Percentiles rank a stretch among this genome's conserved stretches.
phyloP scores from a whole-genome alignment of 257 asterid species.

The Nicotiana paniculata region DNA sequence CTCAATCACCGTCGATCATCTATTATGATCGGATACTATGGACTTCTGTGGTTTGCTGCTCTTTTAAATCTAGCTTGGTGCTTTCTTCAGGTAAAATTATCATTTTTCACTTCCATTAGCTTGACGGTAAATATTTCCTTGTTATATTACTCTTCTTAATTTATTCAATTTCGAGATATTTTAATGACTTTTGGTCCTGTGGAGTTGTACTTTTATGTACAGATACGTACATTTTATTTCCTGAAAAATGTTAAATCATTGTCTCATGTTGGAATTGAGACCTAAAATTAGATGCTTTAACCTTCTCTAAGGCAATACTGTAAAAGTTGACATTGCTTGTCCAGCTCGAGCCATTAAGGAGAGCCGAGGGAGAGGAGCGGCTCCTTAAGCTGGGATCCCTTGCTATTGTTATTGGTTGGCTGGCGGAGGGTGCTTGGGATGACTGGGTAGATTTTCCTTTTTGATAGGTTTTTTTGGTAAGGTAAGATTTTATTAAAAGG shows the following conservation, averaged over 20 bases:
- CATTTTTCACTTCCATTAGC: not conserved
- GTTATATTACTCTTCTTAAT: not conserved
- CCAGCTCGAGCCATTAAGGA: not conserved
- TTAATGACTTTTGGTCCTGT: not conserved
- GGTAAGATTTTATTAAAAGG: not conserved
- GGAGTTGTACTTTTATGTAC: not conserved
- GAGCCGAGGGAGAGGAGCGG: not conserved
- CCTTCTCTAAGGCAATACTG: not conserved
- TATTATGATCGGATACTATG: conserved; percentile 81
- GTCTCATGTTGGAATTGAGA: not conserved
- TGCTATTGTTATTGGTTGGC: not conserved
- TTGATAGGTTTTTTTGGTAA: not conserved
- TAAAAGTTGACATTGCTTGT: not conserved
- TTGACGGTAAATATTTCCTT: conserved; percentile 1
- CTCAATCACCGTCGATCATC: conserved; percentile 63
- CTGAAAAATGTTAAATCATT: too few species aligned
- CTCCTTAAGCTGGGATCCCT: not conserved
- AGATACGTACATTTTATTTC: not conserved
- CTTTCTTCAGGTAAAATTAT: conserved; percentile 56
- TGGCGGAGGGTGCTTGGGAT: not conserved
- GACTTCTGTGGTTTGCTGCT: conserved; percentile 70
- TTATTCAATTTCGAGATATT: not conserved
- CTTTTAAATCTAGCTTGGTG: conserved; percentile 77
- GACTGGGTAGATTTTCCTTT: not conserved
- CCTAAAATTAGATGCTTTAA: not conserved